Base-by-base conservation (phyloP, 345 rosid genomes). In the Hibiscus syriacus region DNA sequence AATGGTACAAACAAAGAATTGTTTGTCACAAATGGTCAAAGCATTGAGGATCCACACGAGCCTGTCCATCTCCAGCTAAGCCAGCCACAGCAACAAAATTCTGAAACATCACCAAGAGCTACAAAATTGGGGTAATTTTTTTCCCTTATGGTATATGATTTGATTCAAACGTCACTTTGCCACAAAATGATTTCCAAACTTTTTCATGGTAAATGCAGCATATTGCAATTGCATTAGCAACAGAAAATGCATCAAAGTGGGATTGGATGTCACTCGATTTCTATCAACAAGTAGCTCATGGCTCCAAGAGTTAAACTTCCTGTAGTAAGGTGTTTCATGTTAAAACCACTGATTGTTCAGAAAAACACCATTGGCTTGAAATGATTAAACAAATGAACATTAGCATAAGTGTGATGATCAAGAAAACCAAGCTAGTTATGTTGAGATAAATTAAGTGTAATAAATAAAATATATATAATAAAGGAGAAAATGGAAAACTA, bases 31-130 rank as follows among this genome's bases (percentile, higher is more conserved):
- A 80, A 81, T 79, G 79, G 84, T 74, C 80, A 72, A 65, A 74
- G 69, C 66, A 72, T 64, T 58, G 83, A 52, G 57, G 93, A 87
- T 69, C 80, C 83, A 5, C 76, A 75, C 64, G 75, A 68, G 57
- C 90, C 88, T 69, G 85, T 75, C 53, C 73, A 69, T 67, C 92
- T 90, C 79, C 95, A 81, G 72, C 85, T 85, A 67, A 80, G 87
- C 76, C 85, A 80, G 79, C 87, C 91, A 61, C 80, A 72, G 58
- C 85, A 83, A 66, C 73, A 78, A 70, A 81, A 70, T 68, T 70
- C 74, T 8, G 78, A 83, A 64, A 72, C 80, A 45, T 82, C 82
- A 29, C 22, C 79, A 8, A 81, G 77, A 65, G 78, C 86, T 53
- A 82, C 82, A 73, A 83, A 87, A 46, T 45, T 84, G 80, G 81